Evolutionary conservation across 2,329 filamentous ascomycete genomes (phyloP).

Genomic region (Fusarium sp.): DNA sequence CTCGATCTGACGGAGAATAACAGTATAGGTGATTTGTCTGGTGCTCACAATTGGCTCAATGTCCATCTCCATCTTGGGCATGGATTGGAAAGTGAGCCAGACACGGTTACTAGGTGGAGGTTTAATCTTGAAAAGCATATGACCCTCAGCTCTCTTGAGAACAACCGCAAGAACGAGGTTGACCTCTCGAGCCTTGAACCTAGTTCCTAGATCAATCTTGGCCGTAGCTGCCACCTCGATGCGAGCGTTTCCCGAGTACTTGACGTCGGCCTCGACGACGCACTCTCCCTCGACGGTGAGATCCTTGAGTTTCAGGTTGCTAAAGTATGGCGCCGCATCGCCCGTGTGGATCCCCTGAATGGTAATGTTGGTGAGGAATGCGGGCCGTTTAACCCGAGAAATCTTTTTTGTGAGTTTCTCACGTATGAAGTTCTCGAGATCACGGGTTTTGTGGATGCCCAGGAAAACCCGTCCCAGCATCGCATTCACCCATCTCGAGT

Average conservation of each 20-base stretch:
- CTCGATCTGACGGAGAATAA: constrained; percentile 92
- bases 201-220: constrained; percentile 84
- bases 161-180: constrained; percentile 87
- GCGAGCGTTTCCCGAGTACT: constrained; percentile 87
- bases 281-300: constrained; percentile 92
- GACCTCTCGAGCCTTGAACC: constrained; percentile 90
- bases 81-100: constrained; percentile 96
- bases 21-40: constrained; percentile 91
- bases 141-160: constrained; percentile 84
- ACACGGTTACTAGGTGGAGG: constrained; percentile 92
- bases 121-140: constrained; percentile 85
- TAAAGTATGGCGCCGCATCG: constrained; percentile 85
- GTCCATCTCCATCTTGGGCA: constrained; percentile 91
- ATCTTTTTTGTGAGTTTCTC: constrained; percentile 97
- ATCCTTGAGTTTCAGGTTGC: constrained; percentile 86
- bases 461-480: constrained; percentile 88
- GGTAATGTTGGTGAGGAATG: constrained; percentile 85
- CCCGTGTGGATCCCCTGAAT: constrained; percentile 86
- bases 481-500: constrained; percentile 94
- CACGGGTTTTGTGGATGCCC: constrained; percentile 81
- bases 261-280: constrained; percentile 83
- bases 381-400: constrained; percentile 87
- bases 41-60: constrained; percentile 96
- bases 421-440: constrained; percentile 79
- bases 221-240: constrained; percentile 92